These are phyloP conservation scores for Marasmius tenuissimus DNA, from an alignment of 1,284 basidiomycete species.

Conservation along the genomic window DNA sequence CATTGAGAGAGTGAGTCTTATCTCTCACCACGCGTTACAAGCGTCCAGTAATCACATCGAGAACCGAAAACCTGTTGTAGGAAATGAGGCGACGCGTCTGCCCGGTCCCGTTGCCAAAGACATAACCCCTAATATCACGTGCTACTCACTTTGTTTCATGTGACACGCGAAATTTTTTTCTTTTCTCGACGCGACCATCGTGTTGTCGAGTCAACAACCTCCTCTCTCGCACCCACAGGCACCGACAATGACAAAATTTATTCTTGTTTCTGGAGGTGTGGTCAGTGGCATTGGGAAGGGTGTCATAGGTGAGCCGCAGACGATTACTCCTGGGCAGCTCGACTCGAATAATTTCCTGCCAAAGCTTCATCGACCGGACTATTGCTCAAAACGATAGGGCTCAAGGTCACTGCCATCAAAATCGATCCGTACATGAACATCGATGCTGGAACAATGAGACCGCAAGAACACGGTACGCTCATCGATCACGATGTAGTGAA, in stretches of 20 bases:
- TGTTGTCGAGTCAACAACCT: neutral
- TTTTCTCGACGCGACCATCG: neutral
- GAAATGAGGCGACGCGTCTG: too few species aligned
- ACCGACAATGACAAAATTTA: slow-evolving; percentile 80
- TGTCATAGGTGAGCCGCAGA: slow-evolving; percentile 75
- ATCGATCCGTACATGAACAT: slow-evolving; percentile 99
- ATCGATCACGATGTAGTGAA: slow-evolving; percentile 17
- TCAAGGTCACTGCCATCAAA: slow-evolving; percentile 98
- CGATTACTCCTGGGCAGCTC: slow-evolving; percentile 15
- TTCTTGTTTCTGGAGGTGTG: slow-evolving; percentile 88
- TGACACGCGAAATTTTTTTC: neutral
- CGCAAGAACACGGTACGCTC: slow-evolving; percentile 91
- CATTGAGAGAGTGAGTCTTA: too few species aligned
- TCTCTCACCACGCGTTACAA: too few species aligned
- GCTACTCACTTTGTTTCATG: neutral
- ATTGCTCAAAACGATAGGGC: slow-evolving; percentile 91
- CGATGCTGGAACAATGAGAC: slow-evolving; percentile 99
- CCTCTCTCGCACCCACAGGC: neutral
- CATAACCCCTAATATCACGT: neutral
- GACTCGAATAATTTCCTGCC: slow-evolving; percentile 7
- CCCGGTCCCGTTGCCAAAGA: neutral
- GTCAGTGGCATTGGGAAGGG: slow-evolving; percentile 95
- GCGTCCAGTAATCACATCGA: too few species aligned
- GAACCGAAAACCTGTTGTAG: too few species aligned
- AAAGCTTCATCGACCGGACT: slow-evolving; percentile 95